Conservation (phyloP, 2,329 filamentous ascomycete genomes). For the Sporothrix inflata region DNA sequence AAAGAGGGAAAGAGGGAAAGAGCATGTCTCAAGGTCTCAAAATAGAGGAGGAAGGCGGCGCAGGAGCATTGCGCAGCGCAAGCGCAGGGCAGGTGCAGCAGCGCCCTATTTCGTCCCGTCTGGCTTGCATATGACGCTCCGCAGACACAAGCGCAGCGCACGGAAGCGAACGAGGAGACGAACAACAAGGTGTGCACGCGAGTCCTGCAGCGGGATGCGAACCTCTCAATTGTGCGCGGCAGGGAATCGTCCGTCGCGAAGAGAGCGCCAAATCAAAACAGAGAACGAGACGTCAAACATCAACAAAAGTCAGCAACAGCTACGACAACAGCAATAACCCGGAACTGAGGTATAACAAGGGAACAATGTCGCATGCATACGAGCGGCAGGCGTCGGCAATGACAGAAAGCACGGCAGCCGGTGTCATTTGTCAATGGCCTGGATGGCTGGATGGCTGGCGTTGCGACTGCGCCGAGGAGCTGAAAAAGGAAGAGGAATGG, state of each 20-base stretch:
- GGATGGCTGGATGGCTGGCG: background rate
- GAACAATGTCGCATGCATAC: conserved; percentile 3
- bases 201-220: background rate
- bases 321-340: background rate
- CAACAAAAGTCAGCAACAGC: conserved; percentile 9
- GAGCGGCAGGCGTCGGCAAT: background rate
- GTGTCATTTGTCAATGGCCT: background rate
- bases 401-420: background rate
- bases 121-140: background rate
- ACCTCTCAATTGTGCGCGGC: background rate
- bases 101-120: background rate
- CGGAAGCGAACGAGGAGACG: background rate
- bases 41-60: background rate
- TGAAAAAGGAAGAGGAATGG: background rate
- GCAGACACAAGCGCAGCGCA: background rate
- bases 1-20: background rate
- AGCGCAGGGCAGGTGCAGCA: background rate
- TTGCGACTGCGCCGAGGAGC: background rate
- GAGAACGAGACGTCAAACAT: background rate
- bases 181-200: background rate
- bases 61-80: background rate
- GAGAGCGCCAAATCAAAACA: background rate
- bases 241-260: background rate
- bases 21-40: conserved; percentile 10
- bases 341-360: background rate